A percentile compares a stretch with the other conserved stretches of the same genome.
phyloP scores from a whole-genome alignment of 1,284 basidiomycete genomes.

The Erythrobasidium hasegawianum region DNA sequence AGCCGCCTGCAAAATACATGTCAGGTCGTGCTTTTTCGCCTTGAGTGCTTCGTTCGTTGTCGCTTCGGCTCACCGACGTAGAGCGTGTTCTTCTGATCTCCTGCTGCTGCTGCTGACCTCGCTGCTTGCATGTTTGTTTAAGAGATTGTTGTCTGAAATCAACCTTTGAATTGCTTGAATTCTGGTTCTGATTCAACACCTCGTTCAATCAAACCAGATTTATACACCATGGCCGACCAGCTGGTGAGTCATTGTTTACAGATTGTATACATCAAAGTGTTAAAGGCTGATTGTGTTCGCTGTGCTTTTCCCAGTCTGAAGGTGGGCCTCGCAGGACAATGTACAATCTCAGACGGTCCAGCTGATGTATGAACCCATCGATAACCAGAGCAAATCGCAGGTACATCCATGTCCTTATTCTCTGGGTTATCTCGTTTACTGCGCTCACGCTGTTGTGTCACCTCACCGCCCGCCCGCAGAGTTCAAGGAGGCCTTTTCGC shows the following conservation, averaged over 20 bases:
- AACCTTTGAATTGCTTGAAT: no score
- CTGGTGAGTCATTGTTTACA: conserved; percentile 54
- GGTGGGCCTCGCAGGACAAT: conserved; percentile 54
- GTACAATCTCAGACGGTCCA: no score
- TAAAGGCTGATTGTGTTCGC: no score
- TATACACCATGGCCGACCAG: conserved; percentile 63
- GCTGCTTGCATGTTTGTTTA: conserved; percentile 17
- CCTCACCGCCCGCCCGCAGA: conserved; percentile 51
- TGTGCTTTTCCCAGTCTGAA: conserved; percentile 56
- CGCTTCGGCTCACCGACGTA: conserved; percentile 30
- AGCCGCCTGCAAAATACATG: conserved; percentile 37
- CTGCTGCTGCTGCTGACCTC: conserved; percentile 8
- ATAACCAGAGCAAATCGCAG: conserved; percentile 63
- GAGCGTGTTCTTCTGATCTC: conserved; percentile 34
- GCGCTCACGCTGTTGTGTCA: conserved; percentile 32
- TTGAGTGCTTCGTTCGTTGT: neutral
- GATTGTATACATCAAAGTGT: neutral
- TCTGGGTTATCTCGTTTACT: conserved; percentile 26
- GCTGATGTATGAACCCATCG: no score
- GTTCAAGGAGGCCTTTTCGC: conserved; percentile 84
- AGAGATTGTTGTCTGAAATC: neutral
- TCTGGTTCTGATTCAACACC: no score
- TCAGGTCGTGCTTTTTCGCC: conserved; percentile 1
- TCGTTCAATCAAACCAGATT: no score
- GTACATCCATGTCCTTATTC: conserved; percentile 52